These are phyloP conservation scores for Microcos paniculata DNA, from an alignment of 345 rosid genomes.

Conservation along the genomic window DNA sequence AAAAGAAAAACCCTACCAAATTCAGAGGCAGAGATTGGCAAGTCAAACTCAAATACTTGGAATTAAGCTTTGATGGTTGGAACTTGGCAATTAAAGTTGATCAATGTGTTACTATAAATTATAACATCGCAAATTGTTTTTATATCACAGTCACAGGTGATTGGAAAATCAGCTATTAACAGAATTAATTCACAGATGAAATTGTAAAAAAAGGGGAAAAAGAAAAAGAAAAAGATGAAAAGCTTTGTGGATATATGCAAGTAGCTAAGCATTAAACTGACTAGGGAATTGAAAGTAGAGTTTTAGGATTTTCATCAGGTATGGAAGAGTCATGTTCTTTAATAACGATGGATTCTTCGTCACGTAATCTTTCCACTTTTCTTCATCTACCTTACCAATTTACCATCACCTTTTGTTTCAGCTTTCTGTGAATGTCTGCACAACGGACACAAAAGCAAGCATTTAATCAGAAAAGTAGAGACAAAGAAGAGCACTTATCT, in stretches of 20 bases:
- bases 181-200: background rate
- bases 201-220: background rate
- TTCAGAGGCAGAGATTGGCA: background rate
- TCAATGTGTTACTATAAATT: background rate
- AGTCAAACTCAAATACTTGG: background rate
- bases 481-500: background rate
- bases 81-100: background rate
- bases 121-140: too few species aligned
- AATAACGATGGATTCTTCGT: constrained; percentile 23
- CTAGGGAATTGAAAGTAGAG: background rate
- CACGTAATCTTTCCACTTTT: constrained; percentile 24
- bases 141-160: background rate
- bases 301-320: constrained; percentile 5
- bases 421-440: constrained; percentile 26
- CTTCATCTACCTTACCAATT: constrained; percentile 30
- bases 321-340: constrained; percentile 42
- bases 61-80: too few species aligned
- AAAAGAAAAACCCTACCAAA: background rate
- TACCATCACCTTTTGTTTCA: constrained; percentile 23
- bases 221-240: background rate
- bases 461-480: background rate
- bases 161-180: background rate
- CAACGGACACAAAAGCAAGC: background rate
- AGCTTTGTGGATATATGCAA: background rate
- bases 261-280: background rate